Evolutionary conservation across 139 green algal genomes (phyloP), one percentile per base, ranked within the genome.

Genomic region (Chlorella sp.): DNA sequence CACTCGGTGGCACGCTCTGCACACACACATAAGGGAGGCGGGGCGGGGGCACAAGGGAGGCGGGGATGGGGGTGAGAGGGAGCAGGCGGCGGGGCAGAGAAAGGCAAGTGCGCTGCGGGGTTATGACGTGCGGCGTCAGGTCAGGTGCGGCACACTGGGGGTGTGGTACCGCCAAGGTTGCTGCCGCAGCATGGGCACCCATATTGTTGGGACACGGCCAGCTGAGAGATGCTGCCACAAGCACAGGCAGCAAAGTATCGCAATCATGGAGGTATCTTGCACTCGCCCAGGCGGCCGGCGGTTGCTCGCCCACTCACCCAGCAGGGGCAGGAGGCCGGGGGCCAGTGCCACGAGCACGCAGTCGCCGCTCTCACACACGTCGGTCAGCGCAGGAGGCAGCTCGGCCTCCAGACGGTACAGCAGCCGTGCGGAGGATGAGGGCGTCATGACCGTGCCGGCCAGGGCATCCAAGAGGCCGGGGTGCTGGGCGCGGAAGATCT

Each of bases 291-390:
- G 48, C 48, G 48, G n/a, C n/a, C n/a, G n/a, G n/a, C n/a, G n/a
- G 60, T 18, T 26, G 60, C 60, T 68, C 60, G 18, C 60, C 60
- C 60, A 68, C 84, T 88, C 84, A 88, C 84, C 84, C 66, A 88
- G 84, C 84, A 88, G 84, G 37, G 84, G 84, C 66, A 88, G 40
- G 22, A 88, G 40, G 39, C 84, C 84, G 30, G 84, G 84, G 0
- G 30, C 42, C 21, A 88, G 32, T 19, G 68, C 40, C 39, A 88
- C 68, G 15, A 88, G 84, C 39, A 64, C 66, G 40, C 84, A 64
- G 40, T 88, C 84, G 68, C 39, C 83, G 79, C 42, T 40, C 18
- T 48, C 42, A 0, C 60, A 37, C 24, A 78, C 39, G 28, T 80
- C 84, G 30, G 28, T 69, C 12, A 37, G 16, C 7, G 84, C 71